These are phyloP conservation scores for Gossypium bickii DNA, from an alignment of 345 rosid genomes.

Conservation along the genomic window DNA sequence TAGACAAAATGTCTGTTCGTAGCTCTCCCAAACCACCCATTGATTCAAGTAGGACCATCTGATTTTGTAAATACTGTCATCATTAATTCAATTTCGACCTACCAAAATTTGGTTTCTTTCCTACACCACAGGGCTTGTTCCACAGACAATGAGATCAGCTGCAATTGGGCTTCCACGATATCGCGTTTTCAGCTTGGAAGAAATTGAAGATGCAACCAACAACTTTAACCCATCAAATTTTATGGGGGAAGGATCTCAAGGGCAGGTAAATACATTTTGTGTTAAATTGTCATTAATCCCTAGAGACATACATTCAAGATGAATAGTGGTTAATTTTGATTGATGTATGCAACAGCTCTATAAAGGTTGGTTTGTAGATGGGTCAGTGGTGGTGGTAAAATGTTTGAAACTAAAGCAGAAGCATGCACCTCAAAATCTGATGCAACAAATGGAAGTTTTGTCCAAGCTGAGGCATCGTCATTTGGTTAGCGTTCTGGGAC, in stretches of 20 bases:
- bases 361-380: constrained; percentile 66
- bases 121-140: constrained; percentile 60
- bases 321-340: background rate
- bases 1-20: constrained; percentile 48
- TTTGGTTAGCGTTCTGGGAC: constrained; percentile 84
- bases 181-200: constrained; percentile 64
- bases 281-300: background rate
- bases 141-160: constrained; percentile 76
- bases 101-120: constrained; percentile 6
- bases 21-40: constrained; percentile 44
- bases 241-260: constrained; percentile 50
- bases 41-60: constrained; percentile 53
- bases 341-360: constrained; percentile 44
- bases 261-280: constrained; percentile 36
- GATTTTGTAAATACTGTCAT: background rate
- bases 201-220: constrained; percentile 79
- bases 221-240: constrained; percentile 64
- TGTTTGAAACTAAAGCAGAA: constrained; percentile 70
- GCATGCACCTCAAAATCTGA: constrained; percentile 50
- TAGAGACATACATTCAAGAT: too few species aligned
- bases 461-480: constrained; percentile 86
- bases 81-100: background rate
- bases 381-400: constrained; percentile 55
- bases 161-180: constrained; percentile 80
- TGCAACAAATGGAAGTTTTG: constrained; percentile 68